These are phyloP conservation scores for Priceomyces carsonii DNA, from an alignment of 805 yeast genomes.

Conservation along the genomic window DNA sequence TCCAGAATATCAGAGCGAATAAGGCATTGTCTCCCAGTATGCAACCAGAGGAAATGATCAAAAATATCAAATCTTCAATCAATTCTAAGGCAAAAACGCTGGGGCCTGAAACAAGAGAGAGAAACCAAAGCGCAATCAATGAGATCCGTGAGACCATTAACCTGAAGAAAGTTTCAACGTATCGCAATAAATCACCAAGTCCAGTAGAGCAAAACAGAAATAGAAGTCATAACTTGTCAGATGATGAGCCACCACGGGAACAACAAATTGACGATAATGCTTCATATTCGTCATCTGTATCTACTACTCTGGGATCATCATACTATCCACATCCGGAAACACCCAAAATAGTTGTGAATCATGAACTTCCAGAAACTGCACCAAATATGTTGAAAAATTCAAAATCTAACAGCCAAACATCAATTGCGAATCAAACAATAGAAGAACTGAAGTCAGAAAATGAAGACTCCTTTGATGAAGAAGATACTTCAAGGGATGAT, in stretches of 20 bases:
- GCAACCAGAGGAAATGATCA: slow-evolving; percentile 33
- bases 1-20: slow-evolving; percentile 7
- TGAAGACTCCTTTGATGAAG: slow-evolving; percentile 9
- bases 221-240: neutral
- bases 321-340: slow-evolving; percentile 4
- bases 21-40: slow-evolving; percentile 17
- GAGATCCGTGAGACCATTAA: slow-evolving; percentile 40
- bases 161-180: slow-evolving; percentile 27
- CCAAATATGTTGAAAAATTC: too few relatives aligned
- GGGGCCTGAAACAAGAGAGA: slow-evolving; percentile 14
- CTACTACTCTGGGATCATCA: slow-evolving; percentile 27
- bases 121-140: slow-evolving; percentile 23
- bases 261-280: too few relatives aligned
- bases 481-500: slow-evolving; percentile 4
- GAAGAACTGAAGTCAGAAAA: neutral
- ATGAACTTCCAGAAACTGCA: neutral
- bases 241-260: too few relatives aligned
- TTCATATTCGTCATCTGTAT: slow-evolving; percentile 29
- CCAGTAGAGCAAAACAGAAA: neutral
- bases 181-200: too few relatives aligned
- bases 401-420: too few relatives aligned
- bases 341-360: slow-evolving; percentile 5
- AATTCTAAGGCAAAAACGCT: slow-evolving; percentile 25
- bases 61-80: slow-evolving; percentile 28
- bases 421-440: neutral